Evolutionary conservation across 1,284 basidiomycete genomes (phyloP).

Genomic region (Sphagnurus paluster): DNA sequence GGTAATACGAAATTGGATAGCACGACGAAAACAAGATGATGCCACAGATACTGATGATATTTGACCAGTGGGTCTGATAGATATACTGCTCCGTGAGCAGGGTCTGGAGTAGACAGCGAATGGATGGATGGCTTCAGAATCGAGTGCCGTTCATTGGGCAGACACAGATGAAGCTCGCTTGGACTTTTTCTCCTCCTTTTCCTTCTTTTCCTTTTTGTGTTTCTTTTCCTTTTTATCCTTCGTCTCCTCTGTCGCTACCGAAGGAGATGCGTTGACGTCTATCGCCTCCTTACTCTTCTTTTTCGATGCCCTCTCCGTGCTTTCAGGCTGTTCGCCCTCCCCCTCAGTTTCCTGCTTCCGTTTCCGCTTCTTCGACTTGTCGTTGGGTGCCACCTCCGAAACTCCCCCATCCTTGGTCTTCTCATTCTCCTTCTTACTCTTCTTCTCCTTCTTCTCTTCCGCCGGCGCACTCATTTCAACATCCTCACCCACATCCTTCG

Average conservation of each 20-base stretch:
- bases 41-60: no score
- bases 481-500: slow-evolving; percentile 17
- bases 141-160: slow-evolving; percentile 16
- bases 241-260: not conserved
- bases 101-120: no score
- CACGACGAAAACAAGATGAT: no score
- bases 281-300: slow-evolving; percentile 17
- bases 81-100: no score
- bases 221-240: slow-evolving; percentile 24
- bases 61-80: no score
- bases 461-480: slow-evolving; percentile 4
- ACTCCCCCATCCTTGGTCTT: slow-evolving; percentile 19
- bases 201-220: slow-evolving; percentile 15
- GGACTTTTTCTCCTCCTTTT: slow-evolving; percentile 21
- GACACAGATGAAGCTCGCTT: slow-evolving; percentile 17
- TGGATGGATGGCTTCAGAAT: no score
- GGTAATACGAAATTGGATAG: no score
- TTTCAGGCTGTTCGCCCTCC: slow-evolving; percentile 3
- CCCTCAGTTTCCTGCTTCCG: slow-evolving; percentile 10
- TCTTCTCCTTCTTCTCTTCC: slow-evolving; percentile 16
- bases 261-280: slow-evolving; percentile 5
- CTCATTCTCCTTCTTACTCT: slow-evolving; percentile 21
- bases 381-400: slow-evolving; percentile 14
- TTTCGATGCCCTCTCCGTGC: slow-evolving; percentile 11
- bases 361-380: slow-evolving; percentile 21